These are phyloP conservation scores for Chernovozyma sophiae-reginae DNA, from an alignment of 1,139 yeast species.

Conservation along the genomic window DNA sequence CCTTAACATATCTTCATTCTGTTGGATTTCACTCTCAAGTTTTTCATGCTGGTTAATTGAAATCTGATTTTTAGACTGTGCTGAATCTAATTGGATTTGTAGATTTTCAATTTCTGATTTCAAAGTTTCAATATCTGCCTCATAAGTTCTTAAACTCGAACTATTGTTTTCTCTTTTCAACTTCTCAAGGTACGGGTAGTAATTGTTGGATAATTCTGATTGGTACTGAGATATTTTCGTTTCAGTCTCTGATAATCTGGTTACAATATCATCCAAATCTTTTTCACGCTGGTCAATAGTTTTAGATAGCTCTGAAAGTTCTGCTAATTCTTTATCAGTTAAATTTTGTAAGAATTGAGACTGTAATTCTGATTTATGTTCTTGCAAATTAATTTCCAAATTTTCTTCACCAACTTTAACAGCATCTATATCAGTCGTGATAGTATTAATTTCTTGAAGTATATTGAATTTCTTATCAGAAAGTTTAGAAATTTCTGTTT, in stretches of 20 bases:
- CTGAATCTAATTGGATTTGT: constrained; percentile 19
- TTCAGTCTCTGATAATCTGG: constrained; percentile 46
- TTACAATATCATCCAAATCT: constrained; percentile 39
- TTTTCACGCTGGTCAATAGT: constrained; percentile 40
- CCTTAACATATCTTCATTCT: constrained; percentile 38
- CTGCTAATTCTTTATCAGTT: constrained; percentile 31
- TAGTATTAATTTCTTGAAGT: constrained; percentile 32
- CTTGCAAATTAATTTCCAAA: constrained; percentile 27
- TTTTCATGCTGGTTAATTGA: constrained; percentile 20
- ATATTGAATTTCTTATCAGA: constrained; percentile 36
- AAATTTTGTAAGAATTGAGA: constrained; percentile 55
- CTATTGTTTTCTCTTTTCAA: constrained; percentile 35
- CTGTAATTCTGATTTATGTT: constrained; percentile 47
- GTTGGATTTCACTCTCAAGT: constrained; percentile 29
- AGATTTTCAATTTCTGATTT: constrained; percentile 22
- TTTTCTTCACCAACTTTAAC: constrained; percentile 19
- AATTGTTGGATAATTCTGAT: constrained; percentile 56
- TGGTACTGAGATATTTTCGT: constrained; percentile 47
- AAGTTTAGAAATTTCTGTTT: constrained; percentile 37
- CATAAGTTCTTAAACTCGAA: constrained; percentile 34
- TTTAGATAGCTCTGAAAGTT: constrained; percentile 34
- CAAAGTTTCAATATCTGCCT: constrained; percentile 34
- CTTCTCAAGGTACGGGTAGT: constrained; percentile 28
- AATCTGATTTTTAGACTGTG: constrained; percentile 16
- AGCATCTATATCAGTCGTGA: constrained; percentile 15